phyloP scores from a whole-genome alignment of 2,329 filamentous ascomycete genomes.

The Neurospora sp. region DNA sequence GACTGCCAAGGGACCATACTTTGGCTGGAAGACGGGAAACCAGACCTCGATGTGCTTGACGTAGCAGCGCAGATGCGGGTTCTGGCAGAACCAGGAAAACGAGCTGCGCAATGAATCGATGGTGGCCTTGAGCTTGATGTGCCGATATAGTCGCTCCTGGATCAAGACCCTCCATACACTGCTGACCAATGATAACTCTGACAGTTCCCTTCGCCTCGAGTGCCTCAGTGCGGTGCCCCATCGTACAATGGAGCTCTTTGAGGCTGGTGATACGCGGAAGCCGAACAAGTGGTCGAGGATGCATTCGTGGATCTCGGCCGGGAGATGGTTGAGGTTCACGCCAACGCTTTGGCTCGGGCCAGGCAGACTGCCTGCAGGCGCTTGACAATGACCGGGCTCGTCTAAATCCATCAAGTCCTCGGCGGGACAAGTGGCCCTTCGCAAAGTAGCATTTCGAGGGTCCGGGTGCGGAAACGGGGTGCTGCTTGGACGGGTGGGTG shows the following conservation, averaged over 20 bases:
- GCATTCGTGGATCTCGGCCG: conserved; percentile 61
- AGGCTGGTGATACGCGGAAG: conserved; percentile 51
- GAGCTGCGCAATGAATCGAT: conserved; percentile 50
- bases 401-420: conserved; percentile 17
- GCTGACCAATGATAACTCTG: conserved; percentile 53
- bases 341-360: conserved; percentile 15
- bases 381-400: conserved; percentile 8
- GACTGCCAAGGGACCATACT: conserved; percentile 32
- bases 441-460: conserved; percentile 33
- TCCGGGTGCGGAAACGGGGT: conserved; percentile 50
- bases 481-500: conserved; percentile 46
- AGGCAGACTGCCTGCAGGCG: conserved; percentile 20
- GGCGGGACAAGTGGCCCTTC: conserved; percentile 29
- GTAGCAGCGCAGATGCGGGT: conserved; percentile 50
- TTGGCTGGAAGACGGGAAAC: conserved; percentile 64
- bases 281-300: conserved; percentile 64
- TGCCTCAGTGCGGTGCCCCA: conserved; percentile 58
- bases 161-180: conserved; percentile 56
- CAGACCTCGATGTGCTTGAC: conserved; percentile 67
- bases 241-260: conserved; percentile 45
- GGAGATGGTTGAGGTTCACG: conserved; percentile 42
- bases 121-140: conserved; percentile 67
- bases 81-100: conserved; percentile 46
- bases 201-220: conserved; percentile 56
- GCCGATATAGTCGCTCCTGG: conserved; percentile 62